Conservation (phyloP, 2,329 filamentous ascomycete genomes). For the Pleurostoma richardsiae region DNA sequence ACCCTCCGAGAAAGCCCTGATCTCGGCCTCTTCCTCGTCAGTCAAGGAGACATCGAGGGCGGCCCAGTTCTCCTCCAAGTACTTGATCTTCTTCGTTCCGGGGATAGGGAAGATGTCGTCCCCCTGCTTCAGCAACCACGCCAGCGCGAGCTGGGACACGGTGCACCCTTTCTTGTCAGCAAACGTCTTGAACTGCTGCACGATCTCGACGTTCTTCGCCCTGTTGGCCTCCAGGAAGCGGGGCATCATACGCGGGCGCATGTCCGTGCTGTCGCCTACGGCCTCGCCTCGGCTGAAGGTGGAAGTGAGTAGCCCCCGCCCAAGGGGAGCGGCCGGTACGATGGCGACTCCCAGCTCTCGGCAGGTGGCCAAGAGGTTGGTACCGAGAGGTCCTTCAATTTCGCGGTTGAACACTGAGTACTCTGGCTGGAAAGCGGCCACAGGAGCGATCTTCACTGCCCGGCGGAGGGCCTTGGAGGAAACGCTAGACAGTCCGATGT, state of each 20-base stretch:
- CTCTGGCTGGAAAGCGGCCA: conserved; percentile 46
- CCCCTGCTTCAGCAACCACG: conserved; percentile 47
- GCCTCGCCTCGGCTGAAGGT: conserved; percentile 39
- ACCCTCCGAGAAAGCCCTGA: conserved; percentile 15
- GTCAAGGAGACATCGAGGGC: conserved; percentile 24
- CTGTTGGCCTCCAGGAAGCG: conserved; percentile 43
- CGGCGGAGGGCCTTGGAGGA: conserved; percentile 39
- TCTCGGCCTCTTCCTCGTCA: conserved; percentile 26
- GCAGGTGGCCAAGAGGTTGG: conserved; percentile 41
- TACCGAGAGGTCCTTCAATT: conserved; percentile 45
- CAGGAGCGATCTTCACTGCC: conserved; percentile 39
- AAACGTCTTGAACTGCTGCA: conserved; percentile 16
- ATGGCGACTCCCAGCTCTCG: conserved; percentile 48
- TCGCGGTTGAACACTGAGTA: conserved; percentile 48
- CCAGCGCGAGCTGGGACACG: conserved; percentile 45
- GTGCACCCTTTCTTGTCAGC: conserved; percentile 31
- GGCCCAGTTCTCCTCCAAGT: conserved; percentile 13
- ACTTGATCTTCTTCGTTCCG: conserved; percentile 24
- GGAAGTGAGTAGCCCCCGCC: conserved; percentile 45
- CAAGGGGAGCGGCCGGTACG: conserved; percentile 51
- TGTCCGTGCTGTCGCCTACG: conserved; percentile 24
- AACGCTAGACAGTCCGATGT: conserved; percentile 44
- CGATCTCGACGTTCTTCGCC: conserved; percentile 35
- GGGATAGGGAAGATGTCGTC: conserved; percentile 31
- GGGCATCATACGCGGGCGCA: conserved; percentile 27